Percentiles rank a stretch among this genome's conserved stretches.
Conservation (phyloP, 2,329 filamentous ascomycete genomes). For the Xylaria multiplex region DNA sequence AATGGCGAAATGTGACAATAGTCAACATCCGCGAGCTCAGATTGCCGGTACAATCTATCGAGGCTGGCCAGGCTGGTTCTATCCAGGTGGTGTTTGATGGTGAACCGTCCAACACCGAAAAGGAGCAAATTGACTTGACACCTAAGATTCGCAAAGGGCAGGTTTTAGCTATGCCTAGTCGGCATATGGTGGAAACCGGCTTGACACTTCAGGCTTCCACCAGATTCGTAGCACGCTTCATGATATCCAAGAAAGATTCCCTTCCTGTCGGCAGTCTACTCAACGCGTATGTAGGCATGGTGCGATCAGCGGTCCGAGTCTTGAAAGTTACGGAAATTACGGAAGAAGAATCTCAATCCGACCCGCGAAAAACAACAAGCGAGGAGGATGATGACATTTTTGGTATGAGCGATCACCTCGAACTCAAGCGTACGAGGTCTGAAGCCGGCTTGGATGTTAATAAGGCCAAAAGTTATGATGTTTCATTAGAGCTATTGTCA, state of each 20-base stretch:
- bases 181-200: constrained; percentile 65
- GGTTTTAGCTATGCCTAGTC: constrained; percentile 74
- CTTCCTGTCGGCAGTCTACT: constrained; percentile 75
- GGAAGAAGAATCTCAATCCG: constrained; percentile 43
- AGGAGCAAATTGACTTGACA: constrained; percentile 44
- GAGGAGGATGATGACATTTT: constrained; percentile 67
- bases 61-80: constrained; percentile 87
- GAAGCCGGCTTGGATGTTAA: constrained; percentile 42
- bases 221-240: constrained; percentile 77
- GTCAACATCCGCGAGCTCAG: constrained; percentile 89
- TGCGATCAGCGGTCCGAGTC: constrained; percentile 83
- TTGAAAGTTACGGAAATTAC: constrained; percentile 59
- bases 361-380: constrained; percentile 44
- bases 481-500: constrained; percentile 74
- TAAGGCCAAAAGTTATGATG: constrained; percentile 56
- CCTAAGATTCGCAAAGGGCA: constrained; percentile 79
- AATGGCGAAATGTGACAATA: constrained; percentile 84
- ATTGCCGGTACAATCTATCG: constrained; percentile 79
- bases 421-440: constrained; percentile 49
- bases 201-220: constrained; percentile 71
- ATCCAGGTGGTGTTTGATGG: constrained; percentile 76
- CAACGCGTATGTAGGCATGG: constrained; percentile 87
- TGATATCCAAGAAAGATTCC: constrained; percentile 68
- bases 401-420: constrained; percentile 61
- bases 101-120: constrained; percentile 45